Evolutionary conservation across 306 rosid genomes (phyloP), one percentile per base, ranked within the genome.

Genomic region (Malus domestica): DNA sequence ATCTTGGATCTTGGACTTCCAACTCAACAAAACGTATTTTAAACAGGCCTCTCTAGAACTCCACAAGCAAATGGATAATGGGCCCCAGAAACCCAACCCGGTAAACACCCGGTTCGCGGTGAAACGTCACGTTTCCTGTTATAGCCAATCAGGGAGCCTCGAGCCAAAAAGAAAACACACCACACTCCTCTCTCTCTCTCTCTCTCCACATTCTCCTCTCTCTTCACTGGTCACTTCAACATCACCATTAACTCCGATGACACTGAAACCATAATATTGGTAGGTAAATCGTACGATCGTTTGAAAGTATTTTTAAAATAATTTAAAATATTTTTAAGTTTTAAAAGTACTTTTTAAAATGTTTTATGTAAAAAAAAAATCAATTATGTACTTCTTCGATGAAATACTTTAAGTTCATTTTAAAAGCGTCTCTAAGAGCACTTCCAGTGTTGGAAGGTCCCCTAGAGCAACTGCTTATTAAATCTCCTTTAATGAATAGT

Each of bases 331-430:
- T 3, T 30, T 30, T 33, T 33, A 6, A 0, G 2, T 35, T 35
- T 35, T 35, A 7, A 38, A 35, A 38, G 10, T 1, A 7, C 0
- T 38, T 38, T 38, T 38, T 38, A 1, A 38, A 38, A 7, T 7
- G 2, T 1, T 38, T 7, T 38, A 0, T 38, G 2, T 38, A 38
- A 38, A 7, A 32, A 32, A 32, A 32, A 32, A 32, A 30, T 33
- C 38, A 33, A 0, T 7, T 38, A 38, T 7, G 0, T 7, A 0
- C 42, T 7, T 7, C 0, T 7, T 38, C 10, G 1, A 7, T 1
- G 2, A 7, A 38, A 0, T 35, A 33, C 0, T 5, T 33, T 33
- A 33, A 33, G 8, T 33, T 5, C 38, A 33, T 33, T 33, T 1
- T 33, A 33, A 33, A 33, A 33, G 0, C 6, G 5, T 0, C 6